phyloP scores from a whole-genome alignment of 1,284 basidiomycete species.

The Spongispora temasekensis region DNA sequence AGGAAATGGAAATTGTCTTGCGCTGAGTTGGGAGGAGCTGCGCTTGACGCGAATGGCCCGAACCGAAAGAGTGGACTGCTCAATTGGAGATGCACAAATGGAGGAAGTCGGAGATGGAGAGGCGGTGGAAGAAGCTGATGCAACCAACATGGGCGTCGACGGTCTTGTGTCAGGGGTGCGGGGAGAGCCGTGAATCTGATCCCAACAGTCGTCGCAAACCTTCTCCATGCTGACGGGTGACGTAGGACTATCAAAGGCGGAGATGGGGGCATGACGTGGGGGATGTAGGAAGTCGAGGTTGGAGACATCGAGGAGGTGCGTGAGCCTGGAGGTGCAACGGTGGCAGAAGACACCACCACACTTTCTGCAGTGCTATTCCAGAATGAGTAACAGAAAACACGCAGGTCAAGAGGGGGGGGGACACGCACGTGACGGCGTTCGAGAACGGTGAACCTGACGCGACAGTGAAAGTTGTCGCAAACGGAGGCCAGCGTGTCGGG shows the following conservation, averaged over 20 bases:
- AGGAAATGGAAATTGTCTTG: slow-evolving; percentile 37
- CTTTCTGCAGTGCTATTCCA: slow-evolving; percentile 69
- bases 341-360: slow-evolving; percentile 76
- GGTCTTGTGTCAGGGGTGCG: slow-evolving; percentile 45
- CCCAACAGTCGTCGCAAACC: slow-evolving; percentile 74
- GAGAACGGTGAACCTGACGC: slow-evolving; percentile 59
- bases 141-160: slow-evolving; percentile 29
- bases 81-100: slow-evolving; percentile 39
- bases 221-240: slow-evolving; percentile 54
- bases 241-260: slow-evolving; percentile 51
- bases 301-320: slow-evolving; percentile 67
- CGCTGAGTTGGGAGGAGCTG: slow-evolving; percentile 33
- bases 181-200: slow-evolving; percentile 63
- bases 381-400: slow-evolving; percentile 21
- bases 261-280: slow-evolving; percentile 61
- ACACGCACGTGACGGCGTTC: slow-evolving; percentile 69
- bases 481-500: slow-evolving; percentile 58
- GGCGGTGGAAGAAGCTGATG: slow-evolving; percentile 34
- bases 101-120: slow-evolving; percentile 37
- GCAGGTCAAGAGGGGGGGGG: slow-evolving; percentile 3
- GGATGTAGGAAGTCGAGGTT: slow-evolving; percentile 66
- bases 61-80: slow-evolving; percentile 25
- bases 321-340: slow-evolving; percentile 55
- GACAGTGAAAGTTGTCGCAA: slow-evolving; percentile 75
- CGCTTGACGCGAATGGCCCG: slow-evolving; percentile 29